Evolutionary conservation across 106 monocot species (phyloP).

Genomic region (Gastrodia elata): DNA sequence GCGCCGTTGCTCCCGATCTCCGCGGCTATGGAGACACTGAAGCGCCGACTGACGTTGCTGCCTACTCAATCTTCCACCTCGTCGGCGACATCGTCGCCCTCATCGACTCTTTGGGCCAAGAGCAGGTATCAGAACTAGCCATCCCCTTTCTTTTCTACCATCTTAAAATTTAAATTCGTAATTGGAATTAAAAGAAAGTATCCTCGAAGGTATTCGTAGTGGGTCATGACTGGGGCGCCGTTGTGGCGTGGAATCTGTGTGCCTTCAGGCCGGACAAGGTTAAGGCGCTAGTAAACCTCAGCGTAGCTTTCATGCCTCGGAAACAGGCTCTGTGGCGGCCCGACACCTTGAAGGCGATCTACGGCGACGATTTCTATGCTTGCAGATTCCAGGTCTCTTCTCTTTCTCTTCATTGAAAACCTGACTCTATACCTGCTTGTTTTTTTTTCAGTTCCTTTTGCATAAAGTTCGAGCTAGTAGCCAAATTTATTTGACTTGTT

Average conservation of each 20-base stretch:
- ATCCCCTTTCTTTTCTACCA: not conserved
- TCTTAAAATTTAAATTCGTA: too few relatives aligned
- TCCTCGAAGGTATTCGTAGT: slow-evolving; percentile 60
- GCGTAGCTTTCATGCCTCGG: slow-evolving; percentile 21
- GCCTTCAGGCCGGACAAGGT: slow-evolving; percentile 48
- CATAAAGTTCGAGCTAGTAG: not conserved
- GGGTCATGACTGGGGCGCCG: slow-evolving; percentile 70
- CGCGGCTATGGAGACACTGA: slow-evolving; percentile 55
- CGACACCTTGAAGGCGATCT: slow-evolving; percentile 8
- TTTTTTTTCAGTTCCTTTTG: not conserved
- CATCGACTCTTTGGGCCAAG: slow-evolving; percentile 27
- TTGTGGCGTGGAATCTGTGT: slow-evolving; percentile 49
- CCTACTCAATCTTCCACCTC: slow-evolving; percentile 30
- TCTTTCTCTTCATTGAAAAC: not conserved
- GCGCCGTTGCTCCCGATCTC: slow-evolving; percentile 51
- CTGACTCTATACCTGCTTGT: not conserved
- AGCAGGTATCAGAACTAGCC: slow-evolving; percentile 23
- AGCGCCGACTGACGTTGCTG: slow-evolving; percentile 9
- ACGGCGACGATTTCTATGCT: slow-evolving; percentile 36
- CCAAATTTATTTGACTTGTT: too few relatives aligned
- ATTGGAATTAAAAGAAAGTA: slow-evolving; percentile 20
- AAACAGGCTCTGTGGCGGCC: slow-evolving; percentile 20
- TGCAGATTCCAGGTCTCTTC: slow-evolving; percentile 37
- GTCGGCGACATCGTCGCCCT: slow-evolving; percentile 38
- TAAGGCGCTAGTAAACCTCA: slow-evolving; percentile 39